Base-by-base conservation (phyloP, 169 alveolate species). In the Blepharisma undulans region DNA sequence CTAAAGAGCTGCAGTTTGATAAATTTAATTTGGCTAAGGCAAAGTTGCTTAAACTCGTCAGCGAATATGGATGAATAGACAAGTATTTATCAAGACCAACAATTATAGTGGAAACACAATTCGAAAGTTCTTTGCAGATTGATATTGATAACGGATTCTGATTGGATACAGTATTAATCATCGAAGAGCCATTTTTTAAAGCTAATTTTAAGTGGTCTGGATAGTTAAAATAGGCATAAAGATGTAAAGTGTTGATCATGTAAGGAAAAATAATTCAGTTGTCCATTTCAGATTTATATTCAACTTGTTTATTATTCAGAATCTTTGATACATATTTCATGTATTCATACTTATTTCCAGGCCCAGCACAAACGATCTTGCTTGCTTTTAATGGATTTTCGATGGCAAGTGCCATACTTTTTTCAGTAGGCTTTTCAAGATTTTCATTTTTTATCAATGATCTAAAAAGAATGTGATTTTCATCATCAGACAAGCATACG, bases 231-330 rank as follows among this genome's bases (percentile, higher is more conserved):
- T 33, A 36, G 14, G 77, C 77, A 7, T 36, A 84, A 3, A 84
- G 60, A 60, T 84, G 89, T 7, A 84, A 25, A 84, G 89, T 59
- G 78, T 84, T 84, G 36, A 84, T 84, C 77, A 10, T 22, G 18
- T 84, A 36, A 19, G 89, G 89, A 18, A 59, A 22, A 21, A 84
- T 84, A 19, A 16, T 25, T 21, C 30, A 84, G 7, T 33, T 36
- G 77, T 84, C 89, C 89, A 84, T 84, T 2, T 25, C 32, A 10
- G 89, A 36, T 19, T 84, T 60, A 32, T 84, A 30, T n/a, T 21
- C 78, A 22, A 25, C 80, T 4, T 72, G 29, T 32, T 78, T n/a
- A 21, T 36, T 36, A 0, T 78, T 78, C 12, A 78, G 60, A 78
- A 78, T 10, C 7, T 72, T 72, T 29, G 33, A 72, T 72, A 72